Evolutionary conservation across 116 monocot species (phyloP).

Genomic region (Thalassia testudinum): DNA sequence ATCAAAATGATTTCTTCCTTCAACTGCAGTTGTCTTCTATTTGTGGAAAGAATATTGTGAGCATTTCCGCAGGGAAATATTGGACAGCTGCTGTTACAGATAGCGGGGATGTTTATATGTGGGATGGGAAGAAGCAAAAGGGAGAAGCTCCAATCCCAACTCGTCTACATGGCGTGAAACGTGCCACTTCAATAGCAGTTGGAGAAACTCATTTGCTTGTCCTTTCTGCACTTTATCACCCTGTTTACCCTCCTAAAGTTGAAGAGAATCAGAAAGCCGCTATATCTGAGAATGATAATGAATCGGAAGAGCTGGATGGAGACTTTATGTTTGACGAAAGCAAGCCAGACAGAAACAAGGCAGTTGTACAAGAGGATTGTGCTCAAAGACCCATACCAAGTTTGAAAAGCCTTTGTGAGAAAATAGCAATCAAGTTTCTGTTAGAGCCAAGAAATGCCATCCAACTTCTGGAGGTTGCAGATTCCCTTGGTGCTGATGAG

Average conservation of each 20-base stretch:
- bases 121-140: slow-evolving; percentile 81
- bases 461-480: slow-evolving; percentile 89
- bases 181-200: slow-evolving; percentile 74
- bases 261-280: slow-evolving; percentile 9
- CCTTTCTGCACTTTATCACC: slow-evolving; percentile 72
- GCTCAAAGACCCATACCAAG: slow-evolving; percentile 25
- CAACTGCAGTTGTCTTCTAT: slow-evolving; percentile 47
- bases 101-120: slow-evolving; percentile 86
- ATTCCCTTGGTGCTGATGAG: slow-evolving; percentile 76
- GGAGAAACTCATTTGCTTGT: slow-evolving; percentile 92
- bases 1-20: neutral
- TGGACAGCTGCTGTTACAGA: slow-evolving; percentile 84
- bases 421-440: slow-evolving; percentile 59
- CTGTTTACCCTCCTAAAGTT: slow-evolving; percentile 22
- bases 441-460: slow-evolving; percentile 81
- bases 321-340: slow-evolving; percentile 41
- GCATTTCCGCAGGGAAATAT: slow-evolving; percentile 86
- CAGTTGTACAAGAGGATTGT: slow-evolving; percentile 1
- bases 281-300: slow-evolving; percentile 12
- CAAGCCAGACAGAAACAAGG: slow-evolving; percentile 9
- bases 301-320: slow-evolving; percentile 60
- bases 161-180: slow-evolving; percentile 80
- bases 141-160: slow-evolving; percentile 39
- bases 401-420: slow-evolving; percentile 94
- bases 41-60: slow-evolving; percentile 51